Conservation (phyloP, 1,284 basidiomycete species). For the Inonotus obliquus region DNA sequence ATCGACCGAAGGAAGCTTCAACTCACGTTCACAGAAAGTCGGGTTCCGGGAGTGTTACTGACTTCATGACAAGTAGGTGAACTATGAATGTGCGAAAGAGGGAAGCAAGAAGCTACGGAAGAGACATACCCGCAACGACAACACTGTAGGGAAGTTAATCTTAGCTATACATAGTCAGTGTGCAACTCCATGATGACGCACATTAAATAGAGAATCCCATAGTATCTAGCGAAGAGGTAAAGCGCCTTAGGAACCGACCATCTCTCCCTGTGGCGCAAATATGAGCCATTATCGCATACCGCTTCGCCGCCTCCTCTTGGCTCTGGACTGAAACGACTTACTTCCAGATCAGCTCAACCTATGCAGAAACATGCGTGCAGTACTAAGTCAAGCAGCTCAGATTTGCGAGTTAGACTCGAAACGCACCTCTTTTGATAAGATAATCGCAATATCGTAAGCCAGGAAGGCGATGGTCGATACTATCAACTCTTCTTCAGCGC, state of each 20-base stretch:
- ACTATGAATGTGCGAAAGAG: background rate
- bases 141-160: background rate
- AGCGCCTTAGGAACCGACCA: background rate
- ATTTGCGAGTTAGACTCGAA: background rate
- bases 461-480: background rate
- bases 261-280: background rate
- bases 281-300: background rate
- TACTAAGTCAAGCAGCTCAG: background rate
- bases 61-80: background rate
- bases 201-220: background rate
- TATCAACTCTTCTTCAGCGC: background rate
- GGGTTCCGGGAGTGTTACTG: background rate
- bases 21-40: background rate
- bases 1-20: background rate
- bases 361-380: background rate
- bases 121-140: background rate
- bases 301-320: no score
- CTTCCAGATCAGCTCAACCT: background rate
- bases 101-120: background rate
- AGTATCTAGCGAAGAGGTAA: background rate
- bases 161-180: background rate
- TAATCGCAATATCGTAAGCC: background rate
- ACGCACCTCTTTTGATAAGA: background rate
- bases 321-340: background rate
- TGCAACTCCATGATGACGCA: background rate